Percentiles rank a stretch among this genome's conserved stretches.
These are phyloP conservation scores for Calvatia gigantea DNA, from an alignment of 768 basidiomycete species.

Conservation along the genomic window DNA sequence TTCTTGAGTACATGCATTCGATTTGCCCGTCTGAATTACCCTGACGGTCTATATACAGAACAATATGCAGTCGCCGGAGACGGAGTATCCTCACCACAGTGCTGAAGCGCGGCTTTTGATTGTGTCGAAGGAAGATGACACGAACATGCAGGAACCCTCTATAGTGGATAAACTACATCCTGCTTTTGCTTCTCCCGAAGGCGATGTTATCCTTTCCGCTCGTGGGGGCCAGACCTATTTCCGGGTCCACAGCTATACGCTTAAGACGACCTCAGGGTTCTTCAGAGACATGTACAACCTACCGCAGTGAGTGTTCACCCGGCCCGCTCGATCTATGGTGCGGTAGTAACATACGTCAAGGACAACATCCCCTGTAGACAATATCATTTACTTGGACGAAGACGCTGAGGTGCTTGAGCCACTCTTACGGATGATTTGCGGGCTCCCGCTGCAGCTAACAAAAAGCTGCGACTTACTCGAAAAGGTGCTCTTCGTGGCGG, in stretches of 20 bases:
- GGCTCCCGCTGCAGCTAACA: constrained; percentile 47
- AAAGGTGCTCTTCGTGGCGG: constrained; percentile 54
- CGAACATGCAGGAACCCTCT: background rate
- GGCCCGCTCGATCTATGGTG: too few species aligned
- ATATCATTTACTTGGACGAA: constrained; percentile 55
- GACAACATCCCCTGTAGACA: constrained; percentile 13
- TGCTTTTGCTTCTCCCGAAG: constrained; percentile 48
- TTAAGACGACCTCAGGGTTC: constrained; percentile 65
- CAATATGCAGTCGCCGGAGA: constrained; percentile 2
- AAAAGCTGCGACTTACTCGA: constrained; percentile 53
- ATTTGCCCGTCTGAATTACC: too few species aligned
- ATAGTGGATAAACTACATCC: constrained; percentile 33
- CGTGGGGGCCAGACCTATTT: constrained; percentile 49
- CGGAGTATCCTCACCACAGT: background rate
- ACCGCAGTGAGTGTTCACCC: constrained; percentile 33
- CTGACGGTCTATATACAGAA: background rate
- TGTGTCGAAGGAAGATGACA: background rate
- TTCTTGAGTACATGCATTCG: background rate
- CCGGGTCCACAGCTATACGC: constrained; percentile 53
- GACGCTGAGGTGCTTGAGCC: constrained; percentile 50
- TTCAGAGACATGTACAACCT: constrained; percentile 59
- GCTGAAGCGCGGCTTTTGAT: background rate
- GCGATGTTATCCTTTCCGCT: constrained; percentile 52
- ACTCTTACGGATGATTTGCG: constrained; percentile 59
- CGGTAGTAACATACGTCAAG: background rate